Conservation (phyloP, 2,329 filamentous ascomycete genomes). For the Drechslera avenae region DNA sequence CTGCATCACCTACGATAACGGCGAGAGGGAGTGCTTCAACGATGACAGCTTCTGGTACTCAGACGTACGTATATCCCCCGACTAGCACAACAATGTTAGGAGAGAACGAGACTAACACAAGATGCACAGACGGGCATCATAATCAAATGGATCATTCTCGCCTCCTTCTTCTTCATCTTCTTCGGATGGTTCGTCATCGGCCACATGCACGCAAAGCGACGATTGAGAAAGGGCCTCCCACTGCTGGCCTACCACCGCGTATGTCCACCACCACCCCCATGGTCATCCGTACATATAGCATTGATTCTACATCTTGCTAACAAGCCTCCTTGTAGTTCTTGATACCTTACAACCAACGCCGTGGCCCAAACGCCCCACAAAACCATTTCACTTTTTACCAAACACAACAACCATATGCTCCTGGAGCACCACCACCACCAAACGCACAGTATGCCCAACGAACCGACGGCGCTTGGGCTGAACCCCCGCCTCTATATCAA, state of each 20-base stretch:
- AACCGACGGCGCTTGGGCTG: slow-evolving; percentile 39
- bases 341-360: slow-evolving; percentile 48
- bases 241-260: slow-evolving; percentile 72
- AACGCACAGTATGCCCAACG: slow-evolving; percentile 28
- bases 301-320: not conserved
- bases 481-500: slow-evolving; percentile 44
- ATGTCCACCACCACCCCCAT: too few relatives aligned
- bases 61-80: slow-evolving; percentile 26
- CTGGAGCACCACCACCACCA: not conserved
- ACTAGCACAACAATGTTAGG: not conserved
- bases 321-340: slow-evolving; percentile 44
- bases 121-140: slow-evolving; percentile 62
- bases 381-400: slow-evolving; percentile 50
- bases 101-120: slow-evolving; percentile 8
- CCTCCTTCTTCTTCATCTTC: slow-evolving; percentile 63
- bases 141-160: slow-evolving; percentile 74
- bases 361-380: slow-evolving; percentile 37
- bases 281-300: too few relatives aligned
- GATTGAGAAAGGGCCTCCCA: slow-evolving; percentile 68
- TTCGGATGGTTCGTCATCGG: slow-evolving; percentile 68
- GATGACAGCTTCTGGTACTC: slow-evolving; percentile 44
- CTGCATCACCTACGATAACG: slow-evolving; percentile 34
- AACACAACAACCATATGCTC: slow-evolving; percentile 25
- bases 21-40: slow-evolving; percentile 34
- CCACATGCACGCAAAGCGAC: slow-evolving; percentile 70